Evolutionary conservation across 768 basidiomycete species (phyloP).

Genomic region (Strobilomyces confusus): DNA sequence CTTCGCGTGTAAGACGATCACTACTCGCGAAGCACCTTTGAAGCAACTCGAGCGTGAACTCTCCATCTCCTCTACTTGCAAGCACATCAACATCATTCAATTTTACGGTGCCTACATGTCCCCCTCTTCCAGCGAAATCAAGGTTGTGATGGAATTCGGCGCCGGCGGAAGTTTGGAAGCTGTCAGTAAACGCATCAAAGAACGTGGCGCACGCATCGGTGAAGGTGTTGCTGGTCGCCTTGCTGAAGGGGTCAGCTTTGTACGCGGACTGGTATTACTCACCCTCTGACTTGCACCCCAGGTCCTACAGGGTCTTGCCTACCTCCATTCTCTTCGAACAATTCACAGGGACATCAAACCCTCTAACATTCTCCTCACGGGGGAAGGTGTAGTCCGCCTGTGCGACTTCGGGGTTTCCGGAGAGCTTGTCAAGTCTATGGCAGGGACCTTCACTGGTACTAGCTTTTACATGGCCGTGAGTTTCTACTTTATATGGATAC

Average conservation of each 20-base stretch:
- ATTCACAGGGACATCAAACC: conserved; percentile 97
- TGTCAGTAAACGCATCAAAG: conserved; percentile 79
- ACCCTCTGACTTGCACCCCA: conserved; percentile 28
- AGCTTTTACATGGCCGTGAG: conserved; percentile 98
- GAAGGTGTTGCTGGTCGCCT: conserved; percentile 89
- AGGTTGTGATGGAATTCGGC: conserved; percentile 89
- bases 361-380: conserved; percentile 86
- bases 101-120: conserved; percentile 93
- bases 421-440: conserved; percentile 84
- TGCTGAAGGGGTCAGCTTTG: conserved; percentile 76
- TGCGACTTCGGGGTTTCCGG: conserved; percentile 98
- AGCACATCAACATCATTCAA: conserved; percentile 81
- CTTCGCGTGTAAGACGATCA: conserved; percentile 94
- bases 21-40: conserved; percentile 83
- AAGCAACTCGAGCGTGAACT: conserved; percentile 93
- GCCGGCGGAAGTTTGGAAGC: conserved; percentile 89
- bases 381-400: conserved; percentile 86
- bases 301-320: conserved; percentile 89
- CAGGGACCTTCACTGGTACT: conserved; percentile 96
- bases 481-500: conserved; percentile 14
- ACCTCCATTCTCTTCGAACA: conserved; percentile 85
- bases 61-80: conserved; percentile 79
- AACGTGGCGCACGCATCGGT: conserved; percentile 71
- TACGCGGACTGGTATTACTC: neutral
- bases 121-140: conserved; percentile 85